Conservation (phyloP, 208 protist genomes). For the Leishmania mexicana region DNA sequence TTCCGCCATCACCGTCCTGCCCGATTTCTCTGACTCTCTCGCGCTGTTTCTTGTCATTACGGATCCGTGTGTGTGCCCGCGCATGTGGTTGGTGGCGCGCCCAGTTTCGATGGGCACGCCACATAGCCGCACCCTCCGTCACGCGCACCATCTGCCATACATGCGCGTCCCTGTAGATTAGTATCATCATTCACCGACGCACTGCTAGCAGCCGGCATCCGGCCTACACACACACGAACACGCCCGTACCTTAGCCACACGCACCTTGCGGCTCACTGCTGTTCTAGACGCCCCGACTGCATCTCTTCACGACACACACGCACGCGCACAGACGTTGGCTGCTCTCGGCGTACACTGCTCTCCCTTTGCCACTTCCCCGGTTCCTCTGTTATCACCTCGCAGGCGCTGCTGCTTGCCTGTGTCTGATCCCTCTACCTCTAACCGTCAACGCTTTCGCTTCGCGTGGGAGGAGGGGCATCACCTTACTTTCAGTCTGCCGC, state of each 20-base stretch:
- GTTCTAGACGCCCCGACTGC: neutral
- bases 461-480: too few relatives aligned
- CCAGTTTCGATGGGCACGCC: neutral
- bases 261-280: neutral
- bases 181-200: too few relatives aligned
- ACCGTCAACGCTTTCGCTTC: neutral
- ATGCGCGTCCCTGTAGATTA: neutral
- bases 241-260: too few relatives aligned
- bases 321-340: neutral
- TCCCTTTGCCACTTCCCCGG: neutral
- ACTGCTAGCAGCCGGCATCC: neutral
- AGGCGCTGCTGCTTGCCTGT: neutral
- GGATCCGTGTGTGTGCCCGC: neutral
- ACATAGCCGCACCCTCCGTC: neutral
- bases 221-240: neutral
- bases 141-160: neutral
- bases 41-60: neutral
- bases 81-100: neutral
- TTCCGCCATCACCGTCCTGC: neutral
- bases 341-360: neutral
- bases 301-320: slow-evolving; percentile 7
- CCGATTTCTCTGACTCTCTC: neutral
- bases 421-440: neutral
- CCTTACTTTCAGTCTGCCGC: neutral
- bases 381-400: neutral